Evolutionary conservation across 495 filamentous ascomycete species (phyloP).

Genomic region (Xylaria bambusicola): DNA sequence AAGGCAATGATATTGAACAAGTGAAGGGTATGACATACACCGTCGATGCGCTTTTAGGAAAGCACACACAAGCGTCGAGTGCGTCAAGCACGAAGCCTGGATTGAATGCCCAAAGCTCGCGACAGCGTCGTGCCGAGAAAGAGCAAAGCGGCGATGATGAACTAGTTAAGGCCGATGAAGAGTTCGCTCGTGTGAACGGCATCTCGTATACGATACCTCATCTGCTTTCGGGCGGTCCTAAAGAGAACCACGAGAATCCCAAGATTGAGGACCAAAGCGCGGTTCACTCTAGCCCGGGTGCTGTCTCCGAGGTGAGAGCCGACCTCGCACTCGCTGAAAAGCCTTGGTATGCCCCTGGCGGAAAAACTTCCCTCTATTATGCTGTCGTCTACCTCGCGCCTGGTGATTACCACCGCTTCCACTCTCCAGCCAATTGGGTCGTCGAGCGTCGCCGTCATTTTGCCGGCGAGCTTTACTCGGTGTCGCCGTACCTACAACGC

Average conservation of each 20-base stretch:
- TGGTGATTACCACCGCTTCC: slow-evolving; percentile 98
- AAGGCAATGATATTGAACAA: slow-evolving; percentile 94
- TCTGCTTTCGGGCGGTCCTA: slow-evolving; percentile 72
- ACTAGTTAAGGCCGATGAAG: slow-evolving; percentile 73
- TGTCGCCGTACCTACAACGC: slow-evolving; percentile 90
- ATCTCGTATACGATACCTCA: slow-evolving; percentile 94
- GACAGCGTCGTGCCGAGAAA: slow-evolving; percentile 21
- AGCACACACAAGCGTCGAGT: slow-evolving; percentile 50
- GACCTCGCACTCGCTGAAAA: slow-evolving; percentile 75
- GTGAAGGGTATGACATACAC: slow-evolving; percentile 99
- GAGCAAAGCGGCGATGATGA: slow-evolving; percentile 54
- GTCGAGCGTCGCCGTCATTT: slow-evolving; percentile 91
- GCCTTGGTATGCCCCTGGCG: slow-evolving; percentile 74
- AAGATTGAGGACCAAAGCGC: slow-evolving; percentile 45
- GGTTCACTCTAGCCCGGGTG: slow-evolving; percentile 61
- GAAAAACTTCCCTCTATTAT: slow-evolving; percentile 78
- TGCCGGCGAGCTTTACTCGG: slow-evolving; percentile 91
- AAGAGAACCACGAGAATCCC: slow-evolving; percentile 54
- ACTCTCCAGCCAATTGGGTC: slow-evolving; percentile 92
- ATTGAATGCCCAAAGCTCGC: slow-evolving; percentile 15
- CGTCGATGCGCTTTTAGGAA: slow-evolving; percentile 86
- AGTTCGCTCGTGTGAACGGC: slow-evolving; percentile 94
- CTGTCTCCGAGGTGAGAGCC: slow-evolving; percentile 79
- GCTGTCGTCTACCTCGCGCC: slow-evolving; percentile 97
- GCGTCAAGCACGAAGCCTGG: slow-evolving; percentile 33